Base-by-base conservation (phyloP, 2,329 filamentous ascomycete genomes). In the Aspergillus sp. region DNA sequence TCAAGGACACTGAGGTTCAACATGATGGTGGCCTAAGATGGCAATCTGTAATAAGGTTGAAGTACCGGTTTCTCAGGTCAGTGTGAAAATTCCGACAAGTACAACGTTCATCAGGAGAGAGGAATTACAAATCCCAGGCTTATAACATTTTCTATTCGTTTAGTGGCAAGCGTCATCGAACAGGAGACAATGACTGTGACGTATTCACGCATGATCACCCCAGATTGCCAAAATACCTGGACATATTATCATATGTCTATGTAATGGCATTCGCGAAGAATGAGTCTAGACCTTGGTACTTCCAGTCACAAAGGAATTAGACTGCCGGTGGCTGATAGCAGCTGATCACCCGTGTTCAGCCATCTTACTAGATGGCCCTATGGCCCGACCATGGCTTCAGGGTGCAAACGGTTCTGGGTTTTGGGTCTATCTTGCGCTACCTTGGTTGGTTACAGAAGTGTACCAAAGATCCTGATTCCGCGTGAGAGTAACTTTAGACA, bases 21-120 rank as follows among this genome's bases (percentile, higher is more conserved):
- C 49, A 50, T 50, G 46, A 48, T 48, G 13, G 38, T 36, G 33
- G 33, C 33, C 33, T 36, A 36, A 36, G 33, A 36, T 36, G 33
- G n/a, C 11, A 36, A 36, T 16, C 33, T 36, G 33, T 36, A 36
- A 36, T 36, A 10, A 36, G 33, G 33, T 36, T 36, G 33, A 10
- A 36, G 33, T 9, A 36, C 11, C 33, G 33, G 33, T 36, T n/a
- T 36, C 33, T 36, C 11, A 7, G 33, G 11, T 36, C n/a, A 36
- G 33, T 36, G 33, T 36, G 11, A 36, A 36, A 11, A 36, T 36
- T 36, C 11, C 33, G 5, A 22, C 8, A 16, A 36, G 33, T 16
- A 36, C 33, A 36, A 36, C 33, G 16, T 22, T 22, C 20, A 22
- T 22, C 20, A 22, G 20, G 3, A 22, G 33, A 7, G 33, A 36